A percentile compares a stretch with the other conserved stretches of the same genome.
Conservation (phyloP, 2,329 filamentous ascomycete genomes). For the Botrytis cinerea region DNA sequence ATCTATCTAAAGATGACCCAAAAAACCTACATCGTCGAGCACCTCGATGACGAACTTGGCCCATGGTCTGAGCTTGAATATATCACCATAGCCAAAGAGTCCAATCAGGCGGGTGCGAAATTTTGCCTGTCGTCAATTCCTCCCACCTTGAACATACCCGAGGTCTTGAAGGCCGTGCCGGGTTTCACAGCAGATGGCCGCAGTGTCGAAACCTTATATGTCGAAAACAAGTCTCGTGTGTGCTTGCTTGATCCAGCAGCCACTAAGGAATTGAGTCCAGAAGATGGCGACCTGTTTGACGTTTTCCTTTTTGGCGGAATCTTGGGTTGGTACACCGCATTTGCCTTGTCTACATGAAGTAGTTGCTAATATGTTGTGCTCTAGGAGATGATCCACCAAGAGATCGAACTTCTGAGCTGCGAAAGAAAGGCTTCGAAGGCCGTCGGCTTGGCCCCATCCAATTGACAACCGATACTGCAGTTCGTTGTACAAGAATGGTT, state of each 20-base stretch:
- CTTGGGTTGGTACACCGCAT: constrained; percentile 61
- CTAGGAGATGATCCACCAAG: constrained; percentile 89
- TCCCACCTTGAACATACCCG: constrained; percentile 64
- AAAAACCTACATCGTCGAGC: constrained; percentile 91
- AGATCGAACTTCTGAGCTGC: constrained; percentile 93
- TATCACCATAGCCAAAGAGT: constrained; percentile 80
- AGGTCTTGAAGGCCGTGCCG: constrained; percentile 54
- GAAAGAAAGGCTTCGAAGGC: constrained; percentile 89
- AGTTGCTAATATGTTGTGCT: constrained; percentile 29
- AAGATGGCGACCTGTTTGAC: constrained; percentile 81
- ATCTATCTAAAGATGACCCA: constrained; percentile 44
- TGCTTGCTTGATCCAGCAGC: constrained; percentile 90
- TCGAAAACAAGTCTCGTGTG: constrained; percentile 69
- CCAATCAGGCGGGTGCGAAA: constrained; percentile 61
- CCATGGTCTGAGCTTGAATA: constrained; percentile 96
- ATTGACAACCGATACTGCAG: constrained; percentile 98
- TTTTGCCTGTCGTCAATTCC: constrained; percentile 87
- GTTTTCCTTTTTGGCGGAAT: constrained; percentile 96
- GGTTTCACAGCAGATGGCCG: constrained; percentile 72
- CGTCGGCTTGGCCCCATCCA: constrained; percentile 87
- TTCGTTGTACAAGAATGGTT: constrained; percentile 87
- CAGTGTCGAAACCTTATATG: constrained; percentile 82
- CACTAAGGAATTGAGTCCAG: constrained; percentile 75
- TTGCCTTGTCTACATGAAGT: constrained; percentile 11
- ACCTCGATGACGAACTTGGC: constrained; percentile 92